Base-by-base conservation (phyloP, 345 rosid genomes). In the Heritiera littoralis region DNA sequence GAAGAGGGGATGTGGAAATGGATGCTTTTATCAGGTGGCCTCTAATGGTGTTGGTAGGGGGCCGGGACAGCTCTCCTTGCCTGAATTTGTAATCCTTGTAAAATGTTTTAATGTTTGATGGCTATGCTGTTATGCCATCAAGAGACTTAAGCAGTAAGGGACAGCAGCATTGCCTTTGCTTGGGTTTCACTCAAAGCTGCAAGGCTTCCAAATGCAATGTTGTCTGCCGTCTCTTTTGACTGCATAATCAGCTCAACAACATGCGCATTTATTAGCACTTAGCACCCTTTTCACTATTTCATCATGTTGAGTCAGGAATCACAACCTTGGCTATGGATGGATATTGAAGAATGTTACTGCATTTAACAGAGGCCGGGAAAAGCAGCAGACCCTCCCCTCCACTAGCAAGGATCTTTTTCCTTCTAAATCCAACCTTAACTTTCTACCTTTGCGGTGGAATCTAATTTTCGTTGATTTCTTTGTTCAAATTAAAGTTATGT, bases 171-270 rank as follows among this genome's bases (percentile, higher is more conserved):
- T 54, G 15, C 13, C 13, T 63, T 72, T 54, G 45, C 85, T 82
- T 82, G 70, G 63, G 59, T 40, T 55, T 61, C 82, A 82, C 85
- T 79, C 79, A 82, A 82, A 78, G 85, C 84, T 82, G 81, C 81
- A 52, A 35, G 3, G 32, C 61, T 54, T 54, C 51, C 54, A 74
- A 46, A 6, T 59, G 54, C n/a, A 46, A n/a, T 69, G 72, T 30
- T 75, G 55, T 59, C 10, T 41, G 66, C 41, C 30, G 3, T 6
- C 61, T 64, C 66, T 81, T 72, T 72, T 72, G 74, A 43, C 78
- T 17, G 75, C 78, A 65, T 77, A 5, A 20, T 48, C 56, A 45
- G 54, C 10, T 69, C 1, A 20, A 45, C 56, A 55, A 72, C 80
- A 72, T 58, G 81, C 81, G 58, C 79, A 82, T 78, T 48, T 72